A percentile compares a stretch with the other conserved stretches of the same genome.
phyloP scores from a whole-genome alignment of 1,139 yeast species.

The Yamadazyma taylorii region DNA sequence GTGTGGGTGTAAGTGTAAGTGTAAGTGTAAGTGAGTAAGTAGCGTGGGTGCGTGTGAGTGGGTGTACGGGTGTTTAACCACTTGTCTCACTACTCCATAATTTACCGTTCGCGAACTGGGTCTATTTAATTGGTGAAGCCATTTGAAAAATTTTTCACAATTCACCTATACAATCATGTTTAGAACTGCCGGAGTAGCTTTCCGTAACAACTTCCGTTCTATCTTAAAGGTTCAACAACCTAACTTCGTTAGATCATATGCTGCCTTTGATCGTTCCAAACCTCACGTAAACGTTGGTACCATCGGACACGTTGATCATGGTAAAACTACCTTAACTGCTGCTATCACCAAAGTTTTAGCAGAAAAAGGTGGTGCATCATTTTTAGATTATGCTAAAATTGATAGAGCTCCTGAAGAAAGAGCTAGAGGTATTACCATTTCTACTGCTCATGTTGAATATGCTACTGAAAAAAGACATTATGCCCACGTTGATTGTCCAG shows the following conservation, averaged over 20 bases:
- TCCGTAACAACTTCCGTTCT: conserved; percentile 21
- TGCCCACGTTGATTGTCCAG: conserved; percentile 91
- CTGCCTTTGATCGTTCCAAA: conserved; percentile 84
- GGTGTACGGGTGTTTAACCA: too few relatives aligned
- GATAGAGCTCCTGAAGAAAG: conserved; percentile 99
- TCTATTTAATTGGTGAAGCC: not conserved
- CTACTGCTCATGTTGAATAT: conserved; percentile 96
- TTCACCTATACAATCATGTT: conserved; percentile 19
- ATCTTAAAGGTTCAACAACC: conserved; percentile 21
- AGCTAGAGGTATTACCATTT: conserved; percentile 98
- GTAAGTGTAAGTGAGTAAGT: too few relatives aligned
- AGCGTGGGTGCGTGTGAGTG: too few relatives aligned
- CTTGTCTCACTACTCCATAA: too few relatives aligned
- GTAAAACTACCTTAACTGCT: conserved; percentile 97
- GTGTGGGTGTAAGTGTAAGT: too few relatives aligned
- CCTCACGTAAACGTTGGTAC: conserved; percentile 98
- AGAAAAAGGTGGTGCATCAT: conserved; percentile 85
- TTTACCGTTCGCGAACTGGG: not conserved
- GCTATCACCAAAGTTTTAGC: conserved; percentile 96
- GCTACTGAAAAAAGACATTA: conserved; percentile 91
- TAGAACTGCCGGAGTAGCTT: conserved; percentile 21
- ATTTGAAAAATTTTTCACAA: conserved; percentile 10
- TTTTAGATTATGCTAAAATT: conserved; percentile 89
- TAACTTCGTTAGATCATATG: conserved; percentile 47
- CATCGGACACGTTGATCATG: conserved; percentile 93